These are phyloP conservation scores for Mycocentrospora acerina DNA, from an alignment of 2,329 filamentous ascomycete genomes.

Conservation along the genomic window DNA sequence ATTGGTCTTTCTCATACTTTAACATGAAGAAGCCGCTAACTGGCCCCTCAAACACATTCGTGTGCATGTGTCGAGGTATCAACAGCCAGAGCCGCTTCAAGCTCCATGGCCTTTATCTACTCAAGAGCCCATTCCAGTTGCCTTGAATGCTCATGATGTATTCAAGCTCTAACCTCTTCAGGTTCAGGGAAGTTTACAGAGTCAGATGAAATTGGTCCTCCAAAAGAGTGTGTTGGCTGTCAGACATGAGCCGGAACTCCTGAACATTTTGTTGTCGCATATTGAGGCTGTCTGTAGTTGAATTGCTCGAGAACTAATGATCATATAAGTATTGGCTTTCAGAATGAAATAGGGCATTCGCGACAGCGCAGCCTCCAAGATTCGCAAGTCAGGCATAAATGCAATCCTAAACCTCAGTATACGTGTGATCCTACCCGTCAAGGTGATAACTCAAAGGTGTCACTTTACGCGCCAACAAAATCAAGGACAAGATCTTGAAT, in stretches of 20 bases:
- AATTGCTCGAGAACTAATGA: too few relatives aligned
- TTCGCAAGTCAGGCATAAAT: too few relatives aligned
- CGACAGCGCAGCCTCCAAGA: too few relatives aligned
- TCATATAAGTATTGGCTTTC: too few relatives aligned
- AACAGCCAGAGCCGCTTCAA: constrained; percentile 6
- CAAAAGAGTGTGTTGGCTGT: constrained; percentile 3
- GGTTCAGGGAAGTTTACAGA: constrained; percentile 1
- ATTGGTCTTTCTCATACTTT: background rate
- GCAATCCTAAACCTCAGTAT: too few relatives aligned
- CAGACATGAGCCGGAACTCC: constrained; percentile 6
- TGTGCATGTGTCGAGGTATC: constrained; percentile 2
- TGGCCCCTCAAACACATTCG: background rate
- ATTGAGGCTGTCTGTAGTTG: too few relatives aligned
- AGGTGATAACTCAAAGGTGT: too few relatives aligned
- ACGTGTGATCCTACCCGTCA: too few relatives aligned
- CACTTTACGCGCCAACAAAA: too few relatives aligned
- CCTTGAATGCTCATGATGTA: constrained; percentile 2
- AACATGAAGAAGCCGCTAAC: background rate
- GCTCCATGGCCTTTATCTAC: background rate
- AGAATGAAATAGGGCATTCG: too few relatives aligned
- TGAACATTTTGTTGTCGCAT: background rate
- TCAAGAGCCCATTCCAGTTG: constrained; percentile 1
- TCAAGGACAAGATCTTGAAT: too few relatives aligned
- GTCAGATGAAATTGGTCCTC: background rate
- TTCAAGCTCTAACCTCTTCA: constrained; percentile 4